phyloP scores from a whole-genome alignment of 495 filamentous ascomycete genomes.

The Neurospora sublineolata region DNA sequence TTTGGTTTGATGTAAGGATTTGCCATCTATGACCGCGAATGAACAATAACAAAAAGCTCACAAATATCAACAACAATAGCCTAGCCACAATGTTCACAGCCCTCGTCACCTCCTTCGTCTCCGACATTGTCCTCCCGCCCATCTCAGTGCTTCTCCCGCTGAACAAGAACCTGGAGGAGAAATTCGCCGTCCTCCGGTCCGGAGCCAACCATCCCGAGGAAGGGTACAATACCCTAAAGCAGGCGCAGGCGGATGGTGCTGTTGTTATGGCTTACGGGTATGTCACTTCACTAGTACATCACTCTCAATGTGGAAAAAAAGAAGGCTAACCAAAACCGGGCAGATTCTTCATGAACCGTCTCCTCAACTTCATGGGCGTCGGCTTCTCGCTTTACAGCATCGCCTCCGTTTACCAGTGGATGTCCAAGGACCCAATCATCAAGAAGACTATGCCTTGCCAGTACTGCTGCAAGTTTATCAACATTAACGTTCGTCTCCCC shows the following conservation, averaged over 20 bases:
- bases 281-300: too few relatives aligned
- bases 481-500: constrained; percentile 43
- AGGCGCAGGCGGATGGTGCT: constrained; percentile 59
- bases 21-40: not conserved
- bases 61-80: constrained; percentile 21
- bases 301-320: too few relatives aligned
- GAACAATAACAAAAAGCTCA: not conserved
- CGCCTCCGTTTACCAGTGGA: constrained; percentile 52
- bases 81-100: constrained; percentile 62
- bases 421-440: constrained; percentile 54
- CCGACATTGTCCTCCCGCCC: constrained; percentile 57
- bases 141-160: constrained; percentile 58
- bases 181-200: constrained; percentile 53
- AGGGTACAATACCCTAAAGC: constrained; percentile 54
- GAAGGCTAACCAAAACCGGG: too few relatives aligned
- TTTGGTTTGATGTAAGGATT: constrained; percentile 56
- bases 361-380: constrained; percentile 55
- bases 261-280: constrained; percentile 63
- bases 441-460: constrained; percentile 59
- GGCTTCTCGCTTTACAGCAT: constrained; percentile 54
- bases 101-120: constrained; percentile 61
- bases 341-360: constrained; percentile 49
- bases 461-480: constrained; percentile 60
- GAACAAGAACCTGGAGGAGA: constrained; percentile 61
- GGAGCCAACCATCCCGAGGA: constrained; percentile 40